Percentiles rank a stretch among this genome's conserved stretches.
Evolutionary conservation across 306 rosid species (phyloP).

Genomic region (Canavalia gladiata): DNA sequence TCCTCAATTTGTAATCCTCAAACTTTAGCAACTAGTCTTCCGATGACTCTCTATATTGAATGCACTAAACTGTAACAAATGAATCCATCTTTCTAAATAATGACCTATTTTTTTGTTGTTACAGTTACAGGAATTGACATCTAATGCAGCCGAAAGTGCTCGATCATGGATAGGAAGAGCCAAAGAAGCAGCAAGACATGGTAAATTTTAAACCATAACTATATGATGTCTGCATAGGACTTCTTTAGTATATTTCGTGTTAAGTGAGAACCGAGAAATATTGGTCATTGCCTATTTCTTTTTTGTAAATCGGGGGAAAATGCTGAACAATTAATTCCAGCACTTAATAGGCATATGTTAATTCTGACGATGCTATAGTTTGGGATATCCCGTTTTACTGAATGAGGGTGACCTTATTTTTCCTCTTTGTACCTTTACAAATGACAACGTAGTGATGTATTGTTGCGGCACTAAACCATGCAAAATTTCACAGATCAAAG

Average conservation of each 20-base stretch:
- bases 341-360: neutral
- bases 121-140: conserved; percentile 76
- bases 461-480: conserved; percentile 29
- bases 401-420: conserved; percentile 6
- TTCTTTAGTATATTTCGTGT: no score
- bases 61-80: conserved; percentile 26
- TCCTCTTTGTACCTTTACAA: conserved; percentile 36
- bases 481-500: conserved; percentile 68
- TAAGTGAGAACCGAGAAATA: neutral
- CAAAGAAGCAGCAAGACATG: conserved; percentile 78
- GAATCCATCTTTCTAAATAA: conserved; percentile 22
- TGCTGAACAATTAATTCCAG: conserved; percentile 12
- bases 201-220: conserved; percentile 52
- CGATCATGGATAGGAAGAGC: conserved; percentile 79
- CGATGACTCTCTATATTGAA: conserved; percentile 26
- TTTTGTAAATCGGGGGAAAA: neutral
- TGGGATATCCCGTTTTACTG: neutral
- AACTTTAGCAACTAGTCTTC: neutral
- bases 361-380: neutral
- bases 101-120: conserved; percentile 33
- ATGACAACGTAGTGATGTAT: conserved; percentile 17
- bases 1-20: conserved; percentile 22
- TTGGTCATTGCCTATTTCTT: conserved; percentile 18
- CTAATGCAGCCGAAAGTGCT: conserved; percentile 73
- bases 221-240: conserved; percentile 10